These are phyloP conservation scores for Echinosophora koreensis DNA, from an alignment of 306 rosid genomes.

Conservation along the genomic window DNA sequence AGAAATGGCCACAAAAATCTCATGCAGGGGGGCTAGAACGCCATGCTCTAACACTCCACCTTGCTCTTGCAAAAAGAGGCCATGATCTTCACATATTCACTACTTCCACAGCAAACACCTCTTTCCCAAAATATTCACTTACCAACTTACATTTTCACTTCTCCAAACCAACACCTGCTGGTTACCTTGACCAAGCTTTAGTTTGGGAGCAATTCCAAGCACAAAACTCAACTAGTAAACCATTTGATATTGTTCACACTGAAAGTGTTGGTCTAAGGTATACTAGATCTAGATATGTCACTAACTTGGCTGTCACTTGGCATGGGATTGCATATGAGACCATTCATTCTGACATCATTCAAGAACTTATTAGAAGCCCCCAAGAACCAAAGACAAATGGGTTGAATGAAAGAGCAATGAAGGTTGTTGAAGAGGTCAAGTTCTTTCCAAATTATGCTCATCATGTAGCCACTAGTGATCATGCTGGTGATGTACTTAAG, in stretches of 20 bases:
- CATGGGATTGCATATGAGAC: slow-evolving; percentile 69
- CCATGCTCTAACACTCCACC: slow-evolving; percentile 77
- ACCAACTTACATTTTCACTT: slow-evolving; percentile 64
- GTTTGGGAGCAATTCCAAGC: slow-evolving; percentile 73
- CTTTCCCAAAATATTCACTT: slow-evolving; percentile 41
- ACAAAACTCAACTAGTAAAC: slow-evolving; percentile 60
- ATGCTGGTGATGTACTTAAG: slow-evolving; percentile 72
- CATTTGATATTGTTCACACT: slow-evolving; percentile 72
- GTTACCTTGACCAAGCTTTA: slow-evolving; percentile 70
- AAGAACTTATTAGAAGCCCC: slow-evolving; percentile 60
- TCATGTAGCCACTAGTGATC: slow-evolving; percentile 82
- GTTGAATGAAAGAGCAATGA: slow-evolving; percentile 56
- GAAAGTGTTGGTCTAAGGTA: slow-evolving; percentile 75
- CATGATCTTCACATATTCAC: slow-evolving; percentile 84
- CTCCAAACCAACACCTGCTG: slow-evolving; percentile 71
- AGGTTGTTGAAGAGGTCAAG: slow-evolving; percentile 64
- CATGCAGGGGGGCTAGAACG: slow-evolving; percentile 82
- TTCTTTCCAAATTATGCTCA: slow-evolving; percentile 73
- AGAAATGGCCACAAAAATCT: slow-evolving; percentile 78
- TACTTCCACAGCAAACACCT: slow-evolving; percentile 48
- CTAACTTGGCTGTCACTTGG: slow-evolving; percentile 71
- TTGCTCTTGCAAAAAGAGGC: slow-evolving; percentile 77
- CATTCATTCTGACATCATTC: slow-evolving; percentile 59
- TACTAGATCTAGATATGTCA: slow-evolving; percentile 54
- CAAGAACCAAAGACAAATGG: slow-evolving; percentile 57